Percentiles rank a stretch among this genome's conserved stretches.
Conservation (phyloP, 2,329 filamentous ascomycete genomes). For the Aspergillus sp. region DNA sequence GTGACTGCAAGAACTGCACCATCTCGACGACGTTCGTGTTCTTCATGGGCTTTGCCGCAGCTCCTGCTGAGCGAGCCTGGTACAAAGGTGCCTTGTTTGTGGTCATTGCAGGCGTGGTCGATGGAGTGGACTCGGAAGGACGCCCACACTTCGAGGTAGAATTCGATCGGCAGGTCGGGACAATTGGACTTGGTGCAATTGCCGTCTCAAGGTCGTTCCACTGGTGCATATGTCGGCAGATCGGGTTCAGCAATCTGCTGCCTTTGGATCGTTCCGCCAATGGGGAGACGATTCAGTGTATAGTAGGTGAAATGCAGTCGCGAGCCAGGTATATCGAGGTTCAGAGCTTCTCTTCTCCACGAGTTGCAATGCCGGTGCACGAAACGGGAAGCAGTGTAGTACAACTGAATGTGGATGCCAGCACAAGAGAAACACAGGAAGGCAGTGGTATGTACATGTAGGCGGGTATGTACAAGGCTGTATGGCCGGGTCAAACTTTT, state of each 20-base stretch:
- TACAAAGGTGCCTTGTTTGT: constrained; percentile 3
- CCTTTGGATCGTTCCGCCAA: too few species aligned
- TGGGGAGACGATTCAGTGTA: too few species aligned
- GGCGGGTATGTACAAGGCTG: neutral
- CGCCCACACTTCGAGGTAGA: constrained; percentile 5
- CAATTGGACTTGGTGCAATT: constrained; percentile 25
- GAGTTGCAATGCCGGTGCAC: too few species aligned
- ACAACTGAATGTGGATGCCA: neutral
- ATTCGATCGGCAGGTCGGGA: constrained; percentile 25
- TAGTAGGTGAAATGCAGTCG: too few species aligned
- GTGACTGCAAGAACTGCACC: constrained; percentile 27
- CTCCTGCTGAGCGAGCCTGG: neutral
- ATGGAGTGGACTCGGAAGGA: constrained; percentile 16
- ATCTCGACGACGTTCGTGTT: constrained; percentile 27
- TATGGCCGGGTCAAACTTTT: neutral
- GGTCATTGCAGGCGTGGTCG: constrained; percentile 8
- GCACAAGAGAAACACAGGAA: neutral
- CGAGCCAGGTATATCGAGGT: too few species aligned
- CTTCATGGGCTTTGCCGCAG: constrained; percentile 10
- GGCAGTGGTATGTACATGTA: neutral
- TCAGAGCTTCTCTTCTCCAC: too few species aligned
- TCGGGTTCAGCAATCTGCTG: constrained; percentile 11
- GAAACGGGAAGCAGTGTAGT: neutral
- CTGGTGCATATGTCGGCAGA: constrained; percentile 20
- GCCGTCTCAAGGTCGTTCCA: constrained; percentile 16